A percentile compares a stretch with the other conserved stretches of the same genome.
These are phyloP conservation scores for Mycosphaerella sp. DNA, from an alignment of 2,329 filamentous ascomycete genomes.

Conservation along the genomic window DNA sequence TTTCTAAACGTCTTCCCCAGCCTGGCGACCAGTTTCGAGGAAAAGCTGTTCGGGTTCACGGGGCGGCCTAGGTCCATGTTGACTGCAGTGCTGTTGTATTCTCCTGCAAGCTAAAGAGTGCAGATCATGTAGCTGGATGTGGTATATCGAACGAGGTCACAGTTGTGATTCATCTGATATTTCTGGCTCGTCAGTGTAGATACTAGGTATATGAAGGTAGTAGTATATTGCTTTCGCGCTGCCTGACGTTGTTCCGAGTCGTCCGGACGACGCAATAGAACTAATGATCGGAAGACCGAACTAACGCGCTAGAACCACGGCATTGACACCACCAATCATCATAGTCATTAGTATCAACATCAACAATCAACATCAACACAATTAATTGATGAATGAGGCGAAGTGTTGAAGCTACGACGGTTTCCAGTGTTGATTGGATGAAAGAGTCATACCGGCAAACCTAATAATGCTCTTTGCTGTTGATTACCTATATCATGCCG, in stretches of 20 bases:
- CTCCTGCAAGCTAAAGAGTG: neutral
- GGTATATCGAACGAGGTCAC: too few species aligned
- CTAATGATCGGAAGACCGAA: neutral
- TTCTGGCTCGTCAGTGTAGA: neutral
- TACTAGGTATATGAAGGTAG: too few species aligned
- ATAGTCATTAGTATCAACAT: neutral
- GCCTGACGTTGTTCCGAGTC: neutral
- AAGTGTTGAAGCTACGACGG: too few species aligned
- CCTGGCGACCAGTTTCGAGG: constrained; percentile 25
- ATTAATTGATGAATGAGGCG: too few species aligned
- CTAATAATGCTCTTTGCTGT: too few species aligned
- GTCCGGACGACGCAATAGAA: neutral
- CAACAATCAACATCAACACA: too few species aligned
- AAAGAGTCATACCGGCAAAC: too few species aligned
- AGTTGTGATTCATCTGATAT: neutral
- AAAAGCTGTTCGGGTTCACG: constrained; percentile 27
- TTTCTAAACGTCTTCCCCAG: constrained; percentile 27
- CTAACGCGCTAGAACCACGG: neutral
- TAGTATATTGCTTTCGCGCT: neutral
- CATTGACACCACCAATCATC: neutral
- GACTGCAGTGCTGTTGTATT: neutral
- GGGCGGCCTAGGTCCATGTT: constrained; percentile 27
- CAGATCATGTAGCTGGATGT: neutral
- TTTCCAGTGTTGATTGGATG: too few species aligned
- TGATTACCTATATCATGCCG: too few species aligned